Evolutionary conservation across 495 filamentous ascomycete species (phyloP).

Genomic region (Daldinia concentrica): DNA sequence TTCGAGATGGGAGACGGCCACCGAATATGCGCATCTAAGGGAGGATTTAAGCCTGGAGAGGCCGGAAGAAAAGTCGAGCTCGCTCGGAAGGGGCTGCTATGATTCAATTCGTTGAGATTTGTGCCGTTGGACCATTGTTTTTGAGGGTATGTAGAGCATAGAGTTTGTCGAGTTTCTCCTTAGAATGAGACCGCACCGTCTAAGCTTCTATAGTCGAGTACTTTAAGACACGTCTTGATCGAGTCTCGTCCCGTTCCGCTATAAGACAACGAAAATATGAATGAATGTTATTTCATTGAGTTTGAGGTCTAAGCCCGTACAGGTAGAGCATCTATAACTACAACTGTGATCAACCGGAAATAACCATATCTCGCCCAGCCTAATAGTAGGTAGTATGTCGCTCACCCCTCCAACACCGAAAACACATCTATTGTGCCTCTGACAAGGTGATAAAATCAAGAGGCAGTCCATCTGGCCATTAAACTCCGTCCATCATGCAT

Average conservation of each 20-base stretch:
- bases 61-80: constrained; percentile 81
- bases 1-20: constrained; percentile 85
- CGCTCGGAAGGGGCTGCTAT: constrained; percentile 84
- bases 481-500: constrained; percentile 42
- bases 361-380: constrained; percentile 6
- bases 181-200: not conserved
- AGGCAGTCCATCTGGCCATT: constrained; percentile 28
- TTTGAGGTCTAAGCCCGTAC: not conserved
- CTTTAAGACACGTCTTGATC: not conserved
- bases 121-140: constrained; percentile 6
- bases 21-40: constrained; percentile 81
- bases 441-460: constrained; percentile 23
- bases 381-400: constrained; percentile 9
- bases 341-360: constrained; percentile 21
- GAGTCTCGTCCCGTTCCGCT: not conserved
- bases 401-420: constrained; percentile 27
- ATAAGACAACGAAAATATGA: not conserved
- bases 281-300: constrained; percentile 29
- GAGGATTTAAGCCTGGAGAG: constrained; percentile 79
- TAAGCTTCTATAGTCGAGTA: not conserved
- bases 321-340: constrained; percentile 29
- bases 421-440: constrained; percentile 31
- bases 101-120: constrained; percentile 36
- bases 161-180: not conserved
- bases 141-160: not conserved